Evolutionary conservation across 345 rosid species (phyloP), one percentile per base, ranked within the genome.

Genomic region (Lumnitzera racemosa): DNA sequence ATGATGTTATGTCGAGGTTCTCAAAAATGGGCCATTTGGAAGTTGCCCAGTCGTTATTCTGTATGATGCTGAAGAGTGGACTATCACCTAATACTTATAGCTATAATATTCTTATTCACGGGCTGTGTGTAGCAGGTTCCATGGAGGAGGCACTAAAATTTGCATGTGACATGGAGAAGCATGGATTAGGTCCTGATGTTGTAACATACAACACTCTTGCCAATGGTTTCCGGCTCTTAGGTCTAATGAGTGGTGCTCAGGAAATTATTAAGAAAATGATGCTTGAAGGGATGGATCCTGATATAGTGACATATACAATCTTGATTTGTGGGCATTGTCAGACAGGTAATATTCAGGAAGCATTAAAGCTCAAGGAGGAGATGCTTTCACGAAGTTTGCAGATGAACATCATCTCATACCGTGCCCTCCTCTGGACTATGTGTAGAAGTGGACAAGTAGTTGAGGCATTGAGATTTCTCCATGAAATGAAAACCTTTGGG

Each of bases 61-160:
- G 84, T 73, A 75, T 77, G 83, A 72, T 90, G 85, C 78, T 85
- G 58, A 90, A 90, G 65, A 71, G 66, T 69, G 95, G 95, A 57
- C 62, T 87, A 57, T 75, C 78, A 76, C 90, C 95, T 47, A 85
- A 83, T 74, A 69, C 63, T 49, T 79, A 80, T 72, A 85, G 87
- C 67, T 87, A 83, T 65, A 90, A 87, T 76, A 90, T 87, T 70
- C 90, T 90, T 62, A 76, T 90, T 65, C 85, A 83, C 50, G 92
- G 92, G 29, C 78, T 83, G 58, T 85, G 84, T 69, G 50, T 73
- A 24, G 86, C 83, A 68, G 90, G 95, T 55, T 83, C 88, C 54
- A 71, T 83, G 65, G 82, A 75, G 58, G 97, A 90, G 78, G 95
- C 95, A 46, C 59, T 81, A 50, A 77, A 78, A 41, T 69, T 81